Evolutionary conservation across 2,329 filamentous ascomycete species (phyloP), one percentile per base, ranked within the genome.

Genomic region (Passalora sequoiae): DNA sequence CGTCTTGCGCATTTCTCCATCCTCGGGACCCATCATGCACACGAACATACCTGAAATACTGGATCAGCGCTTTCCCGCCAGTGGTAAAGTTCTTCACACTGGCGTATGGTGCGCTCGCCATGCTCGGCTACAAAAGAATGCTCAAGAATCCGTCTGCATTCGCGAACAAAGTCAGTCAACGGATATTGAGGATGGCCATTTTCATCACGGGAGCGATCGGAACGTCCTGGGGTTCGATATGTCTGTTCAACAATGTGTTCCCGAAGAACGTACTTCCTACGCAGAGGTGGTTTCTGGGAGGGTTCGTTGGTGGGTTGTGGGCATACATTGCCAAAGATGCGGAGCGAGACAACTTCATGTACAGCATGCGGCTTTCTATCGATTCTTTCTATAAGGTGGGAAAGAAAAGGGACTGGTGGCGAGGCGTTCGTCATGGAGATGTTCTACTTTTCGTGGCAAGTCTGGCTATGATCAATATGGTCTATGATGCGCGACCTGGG

Each of bases 301-400:
- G 92, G 6, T 86, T 91, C 63, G 60, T 94, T 1, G 88, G 85
- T 1, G 92, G 92, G 0, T 66, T 92, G 19, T 96, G 89, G 81
- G 86, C 86, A 0, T 86, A 86, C 64, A 68, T 95, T 2, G 84
- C 89, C 60, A 73, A 82, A 32, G 71, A 72, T 38, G 70, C 75
- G 47, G 78, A 83, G 30, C 70, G 85, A 12, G 73, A 75, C 1
- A 77, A 86, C 42, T 94, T 94, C 65, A 58, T 96, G 48, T 92
- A 92, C 65, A 82, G 80, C 51, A 80, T 85, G 21, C 76, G 89
- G 2, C 70, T 83, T n/a, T 88, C 84, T 47, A 72, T 95, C 21
- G 86, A 94, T 62, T 86, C 80, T 27, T 66, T 89, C 33, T 97
- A 89, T 87, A 94, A 94, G 71, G 87, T 94, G 0, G 89, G 89